Percentiles rank a stretch among this genome's conserved stretches.
Evolutionary conservation across 768 basidiomycete species (phyloP).

Genomic region (Neoboletus magnificus): DNA sequence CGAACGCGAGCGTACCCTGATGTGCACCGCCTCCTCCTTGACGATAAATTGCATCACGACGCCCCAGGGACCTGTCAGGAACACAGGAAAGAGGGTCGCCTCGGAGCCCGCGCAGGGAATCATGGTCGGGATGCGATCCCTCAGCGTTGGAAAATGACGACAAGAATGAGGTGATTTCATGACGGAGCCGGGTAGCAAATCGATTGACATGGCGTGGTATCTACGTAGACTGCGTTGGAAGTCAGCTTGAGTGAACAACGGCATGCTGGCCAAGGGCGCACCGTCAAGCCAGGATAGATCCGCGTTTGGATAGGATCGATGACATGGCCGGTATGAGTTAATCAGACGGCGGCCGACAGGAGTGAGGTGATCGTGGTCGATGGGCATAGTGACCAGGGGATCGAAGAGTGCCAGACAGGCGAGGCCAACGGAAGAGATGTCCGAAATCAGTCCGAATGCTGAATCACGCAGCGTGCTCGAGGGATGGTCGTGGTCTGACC

Average conservation of each 20-base stretch:
- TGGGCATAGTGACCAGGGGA: background rate
- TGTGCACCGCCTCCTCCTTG: conserved; percentile 17
- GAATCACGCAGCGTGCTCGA: background rate
- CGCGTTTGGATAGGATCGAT: background rate
- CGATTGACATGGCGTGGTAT: conserved; percentile 14
- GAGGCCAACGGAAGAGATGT: conserved; percentile 3
- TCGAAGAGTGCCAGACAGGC: background rate
- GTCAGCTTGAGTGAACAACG: conserved; percentile 8
- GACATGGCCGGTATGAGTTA: background rate
- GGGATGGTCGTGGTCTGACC: background rate
- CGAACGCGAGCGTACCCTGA: conserved; percentile 4
- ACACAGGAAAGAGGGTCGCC: conserved; percentile 22
- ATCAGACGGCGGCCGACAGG: conserved; percentile 1
- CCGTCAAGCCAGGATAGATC: background rate
- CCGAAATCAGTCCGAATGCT: background rate
- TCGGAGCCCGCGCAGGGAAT: conserved; percentile 32
- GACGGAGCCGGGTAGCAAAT: conserved; percentile 7
- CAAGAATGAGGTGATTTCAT: conserved; percentile 25
- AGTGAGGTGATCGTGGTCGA: conserved; percentile 4
- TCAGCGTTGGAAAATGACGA: conserved; percentile 10
- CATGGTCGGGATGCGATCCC: background rate
- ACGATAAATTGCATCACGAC: conserved; percentile 26
- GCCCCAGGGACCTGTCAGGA: conserved; percentile 22
- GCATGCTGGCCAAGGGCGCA: conserved; percentile 8
- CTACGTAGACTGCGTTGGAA: conserved; percentile 5